These are phyloP conservation scores for Kodamaea derodonti DNA, from an alignment of 1,139 yeast species.

Conservation along the genomic window DNA sequence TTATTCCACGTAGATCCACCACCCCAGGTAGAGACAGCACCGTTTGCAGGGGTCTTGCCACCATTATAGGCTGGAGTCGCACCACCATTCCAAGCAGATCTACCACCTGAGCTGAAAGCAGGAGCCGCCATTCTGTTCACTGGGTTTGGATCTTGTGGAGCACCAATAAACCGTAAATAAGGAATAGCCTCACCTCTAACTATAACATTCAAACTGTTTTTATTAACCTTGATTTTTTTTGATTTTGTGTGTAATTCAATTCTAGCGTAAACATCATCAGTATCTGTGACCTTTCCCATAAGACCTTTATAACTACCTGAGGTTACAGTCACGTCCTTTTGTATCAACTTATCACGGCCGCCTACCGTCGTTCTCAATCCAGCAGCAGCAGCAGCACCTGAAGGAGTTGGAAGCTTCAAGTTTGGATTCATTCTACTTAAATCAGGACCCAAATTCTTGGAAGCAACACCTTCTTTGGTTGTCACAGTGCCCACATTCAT, in stretches of 20 bases:
- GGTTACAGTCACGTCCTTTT: conserved; percentile 81
- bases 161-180: conserved; percentile 71
- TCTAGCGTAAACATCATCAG: conserved; percentile 87
- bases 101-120: conserved; percentile 41
- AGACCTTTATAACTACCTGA: conserved; percentile 93
- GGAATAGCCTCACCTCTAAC: conserved; percentile 66
- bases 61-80: conserved; percentile 27
- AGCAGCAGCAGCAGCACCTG: conserved; percentile 47
- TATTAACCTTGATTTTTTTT: conserved; percentile 82
- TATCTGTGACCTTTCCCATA: conserved; percentile 89
- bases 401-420: conserved; percentile 40
- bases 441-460: conserved; percentile 59
- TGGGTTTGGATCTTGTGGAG: conserved; percentile 17
- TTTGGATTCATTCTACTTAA: conserved; percentile 85
- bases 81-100: conserved; percentile 47
- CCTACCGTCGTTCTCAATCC: conserved; percentile 54
- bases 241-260: conserved; percentile 91
- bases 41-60: conserved; percentile 21
- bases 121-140: conserved; percentile 34
- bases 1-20: conserved; percentile 10
- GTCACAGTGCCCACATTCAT: conserved; percentile 79
- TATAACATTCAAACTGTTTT: conserved; percentile 69
- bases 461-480: conserved; percentile 68
- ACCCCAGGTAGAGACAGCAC: conserved; percentile 39
- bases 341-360: conserved; percentile 78